Evolutionary conservation across 75 land plant genomes (phyloP), one percentile per base, ranked within the genome.

Genomic region (Cunninghamia lanceolata): DNA sequence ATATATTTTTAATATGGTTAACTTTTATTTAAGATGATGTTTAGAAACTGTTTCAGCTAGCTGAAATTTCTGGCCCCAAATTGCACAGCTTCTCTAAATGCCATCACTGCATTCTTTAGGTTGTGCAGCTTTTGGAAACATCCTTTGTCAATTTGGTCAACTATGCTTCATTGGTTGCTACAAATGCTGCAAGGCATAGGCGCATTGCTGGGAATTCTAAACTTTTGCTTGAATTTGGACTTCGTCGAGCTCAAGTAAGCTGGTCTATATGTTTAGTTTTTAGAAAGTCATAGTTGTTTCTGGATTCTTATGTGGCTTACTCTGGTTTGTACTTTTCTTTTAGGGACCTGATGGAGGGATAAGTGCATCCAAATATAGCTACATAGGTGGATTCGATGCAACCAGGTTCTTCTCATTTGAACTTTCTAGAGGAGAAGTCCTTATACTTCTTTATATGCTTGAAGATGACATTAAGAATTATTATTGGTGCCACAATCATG

Each of bases 291-390:
- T 16, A 75, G 45, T 16, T 71, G 35, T 85, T 85, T 85, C 32
- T 38, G 8, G 39, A 68, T 84, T 71, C 36, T 75, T 84, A 38
- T 19, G n/a, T 73, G 11, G 19, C 34, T 76, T 21, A 34, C 25
- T n/a, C 54, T 39, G 19, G 11, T 66, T 87, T 52, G 38, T 47
- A 28, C 21, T 47, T 79, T 46, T 52, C 38, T 43, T 80, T 68
- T 66, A 97, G 99, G 99, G 99, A 0, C 99, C 99, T 78, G 99
- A 97, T 95, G 99, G 99, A 77, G 99, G 95, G 71, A 94, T 97
- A 82, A 92, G 99, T 83, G 99, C 99, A 83, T 96, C 99, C 30
- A 97, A 95, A 78, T 97, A 97, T 82, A 91, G 99, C 78, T 96
- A 97, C 66, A 87, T 97, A 32, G 99, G 99, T 83, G 99, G 99